Conservation (phyloP, 345 rosid genomes). For the Eucalyptus viminalis region DNA sequence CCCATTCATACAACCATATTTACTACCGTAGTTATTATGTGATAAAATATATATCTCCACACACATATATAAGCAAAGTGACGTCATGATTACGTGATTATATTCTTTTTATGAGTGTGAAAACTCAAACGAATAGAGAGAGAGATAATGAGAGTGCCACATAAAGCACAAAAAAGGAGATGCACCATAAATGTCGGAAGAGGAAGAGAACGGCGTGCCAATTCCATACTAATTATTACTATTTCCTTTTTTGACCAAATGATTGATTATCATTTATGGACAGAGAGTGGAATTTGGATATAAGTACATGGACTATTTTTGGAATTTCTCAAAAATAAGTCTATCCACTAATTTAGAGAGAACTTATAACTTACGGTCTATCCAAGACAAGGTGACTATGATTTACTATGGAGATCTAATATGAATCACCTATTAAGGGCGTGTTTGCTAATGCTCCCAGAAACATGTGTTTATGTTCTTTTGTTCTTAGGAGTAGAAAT, state of each 20-base stretch:
- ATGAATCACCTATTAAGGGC: not conserved
- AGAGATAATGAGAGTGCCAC: not conserved
- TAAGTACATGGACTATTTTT: not conserved
- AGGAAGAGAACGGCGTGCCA: not conserved
- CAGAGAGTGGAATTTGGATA: not conserved
- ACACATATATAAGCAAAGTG: not conserved
- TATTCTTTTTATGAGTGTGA: not conserved
- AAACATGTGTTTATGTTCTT: too few species aligned
- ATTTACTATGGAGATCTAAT: not conserved
- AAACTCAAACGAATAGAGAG: not conserved
- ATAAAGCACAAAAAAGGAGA: not conserved
- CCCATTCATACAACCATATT: not conserved
- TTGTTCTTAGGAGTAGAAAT: too few species aligned
- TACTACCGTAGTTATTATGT: not conserved
- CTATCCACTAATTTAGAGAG: not conserved
- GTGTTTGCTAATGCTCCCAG: too few species aligned
- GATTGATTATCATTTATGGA: not conserved
- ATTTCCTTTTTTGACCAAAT: not conserved
- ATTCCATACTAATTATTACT: not conserved
- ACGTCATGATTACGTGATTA: not conserved
- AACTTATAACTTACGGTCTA: not conserved
- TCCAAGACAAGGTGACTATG: not conserved
- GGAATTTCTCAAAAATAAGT: not conserved
- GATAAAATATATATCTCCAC: not conserved
- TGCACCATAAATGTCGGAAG: not conserved